These are phyloP conservation scores for Hordeum marinum DNA, from an alignment of 176 grass and related monocot genomes.

Conservation along the genomic window DNA sequence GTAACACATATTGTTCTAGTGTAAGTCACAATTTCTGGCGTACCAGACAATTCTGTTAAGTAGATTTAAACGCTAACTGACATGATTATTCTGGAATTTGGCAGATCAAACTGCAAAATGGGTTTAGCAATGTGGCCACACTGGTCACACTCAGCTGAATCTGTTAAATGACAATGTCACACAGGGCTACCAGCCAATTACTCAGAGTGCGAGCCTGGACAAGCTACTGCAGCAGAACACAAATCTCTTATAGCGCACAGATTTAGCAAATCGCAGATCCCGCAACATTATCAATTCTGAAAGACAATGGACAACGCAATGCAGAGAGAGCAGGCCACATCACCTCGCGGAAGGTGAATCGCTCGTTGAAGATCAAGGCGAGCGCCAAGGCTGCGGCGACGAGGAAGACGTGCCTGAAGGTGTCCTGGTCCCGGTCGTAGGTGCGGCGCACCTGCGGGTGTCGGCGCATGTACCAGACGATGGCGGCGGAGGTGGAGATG, in stretches of 20 bases:
- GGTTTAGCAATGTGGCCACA: not conserved
- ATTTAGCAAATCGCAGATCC: not conserved
- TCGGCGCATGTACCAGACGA: conserved; percentile 93
- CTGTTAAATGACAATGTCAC: not conserved
- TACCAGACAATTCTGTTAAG: not conserved
- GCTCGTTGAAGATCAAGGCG: conserved; percentile 76
- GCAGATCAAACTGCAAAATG: not conserved
- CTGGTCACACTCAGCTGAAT: not conserved
- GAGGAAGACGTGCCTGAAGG: conserved; percentile 67
- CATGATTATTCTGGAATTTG: not conserved
- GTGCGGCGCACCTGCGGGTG: conserved; percentile 77
- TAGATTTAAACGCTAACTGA: not conserved
- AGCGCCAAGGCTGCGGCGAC: conserved; percentile 30
- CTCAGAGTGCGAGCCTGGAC: not conserved
- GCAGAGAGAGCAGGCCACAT: not conserved
- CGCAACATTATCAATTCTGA: not conserved
- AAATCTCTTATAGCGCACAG: not conserved
- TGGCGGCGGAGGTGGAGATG: conserved; percentile 69
- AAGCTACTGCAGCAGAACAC: not conserved
- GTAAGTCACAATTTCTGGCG: no score
- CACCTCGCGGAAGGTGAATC: conserved; percentile 78
- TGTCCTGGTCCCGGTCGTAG: conserved; percentile 88
- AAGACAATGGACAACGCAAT: not conserved
- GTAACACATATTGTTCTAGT: not conserved
- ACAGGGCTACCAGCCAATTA: not conserved